phyloP scores from a whole-genome alignment of 2,329 filamentous ascomycete genomes.

The Botryotinia globosa region DNA sequence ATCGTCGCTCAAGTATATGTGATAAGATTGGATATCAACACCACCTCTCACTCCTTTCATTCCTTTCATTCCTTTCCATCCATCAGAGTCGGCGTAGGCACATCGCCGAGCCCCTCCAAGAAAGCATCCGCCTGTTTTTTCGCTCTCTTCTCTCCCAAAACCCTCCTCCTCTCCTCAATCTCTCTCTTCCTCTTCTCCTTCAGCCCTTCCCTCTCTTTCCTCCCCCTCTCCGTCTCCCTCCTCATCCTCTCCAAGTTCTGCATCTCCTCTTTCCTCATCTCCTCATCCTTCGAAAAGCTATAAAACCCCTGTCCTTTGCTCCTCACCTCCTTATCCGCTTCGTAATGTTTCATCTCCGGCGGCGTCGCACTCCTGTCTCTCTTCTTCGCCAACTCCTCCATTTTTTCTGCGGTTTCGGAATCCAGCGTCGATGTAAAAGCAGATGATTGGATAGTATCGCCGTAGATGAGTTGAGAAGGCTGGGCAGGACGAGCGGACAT shows the following conservation, averaged over 20 bases:
- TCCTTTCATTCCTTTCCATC: neutral
- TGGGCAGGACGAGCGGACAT: constrained; percentile 66
- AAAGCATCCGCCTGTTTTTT: constrained; percentile 72
- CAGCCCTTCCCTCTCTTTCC: constrained; percentile 52
- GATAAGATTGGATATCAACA: neutral
- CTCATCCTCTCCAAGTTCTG: constrained; percentile 61
- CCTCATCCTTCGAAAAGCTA: constrained; percentile 77
- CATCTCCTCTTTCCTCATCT: constrained; percentile 68
- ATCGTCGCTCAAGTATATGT: neutral
- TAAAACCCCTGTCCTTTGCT: constrained; percentile 91
- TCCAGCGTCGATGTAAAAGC: constrained; percentile 62
- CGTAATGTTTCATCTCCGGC: constrained; percentile 78
- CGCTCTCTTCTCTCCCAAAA: constrained; percentile 49
- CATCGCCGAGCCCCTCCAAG: constrained; percentile 54
- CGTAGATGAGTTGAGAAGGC: constrained; percentile 74
- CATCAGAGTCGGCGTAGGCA: neutral
- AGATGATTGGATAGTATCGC: constrained; percentile 76
- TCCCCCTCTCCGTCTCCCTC: constrained; percentile 61
- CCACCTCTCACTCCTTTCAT: neutral
- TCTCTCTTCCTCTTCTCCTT: constrained; percentile 57
- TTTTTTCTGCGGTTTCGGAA: constrained; percentile 64
- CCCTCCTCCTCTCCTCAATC: constrained; percentile 56
- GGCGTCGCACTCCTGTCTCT: constrained; percentile 78
- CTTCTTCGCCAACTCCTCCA: constrained; percentile 75
- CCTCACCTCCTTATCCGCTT: constrained; percentile 77